Base-by-base conservation (phyloP, 2,329 filamentous ascomycete genomes). In the Anthostomella pinea region DNA sequence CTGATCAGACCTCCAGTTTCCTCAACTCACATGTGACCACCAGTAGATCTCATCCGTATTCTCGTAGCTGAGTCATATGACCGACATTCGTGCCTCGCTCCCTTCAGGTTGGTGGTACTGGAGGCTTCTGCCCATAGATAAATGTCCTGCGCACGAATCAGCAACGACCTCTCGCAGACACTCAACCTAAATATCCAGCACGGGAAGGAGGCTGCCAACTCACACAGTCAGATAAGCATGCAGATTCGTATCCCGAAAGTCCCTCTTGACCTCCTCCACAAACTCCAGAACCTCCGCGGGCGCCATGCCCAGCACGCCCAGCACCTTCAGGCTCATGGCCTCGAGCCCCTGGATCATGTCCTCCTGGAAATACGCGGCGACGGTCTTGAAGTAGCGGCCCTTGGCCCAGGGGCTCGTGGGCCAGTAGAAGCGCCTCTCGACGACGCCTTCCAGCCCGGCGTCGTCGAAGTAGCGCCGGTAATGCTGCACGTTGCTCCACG, bases 331-430 rank as follows among this genome's bases (percentile, higher is more conserved):
- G 24, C 53, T 61, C 41, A 63, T 55, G 4, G 39, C 57, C 23
- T 64, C 57, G 8, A 60, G 32, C 2, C 58, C 59, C 3, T 44
- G 44, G 10, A 53, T 41, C 46, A 61, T 47, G 28, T 59, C 57
- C 40, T 57, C 53, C 36, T 52, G 50, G 35, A 53, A 56, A 26
- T 54, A 57, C 20, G 48, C 45, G 8, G 61, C 60, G 13, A 63
- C 41, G 6, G 55, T 53, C 49, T 63, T 64, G 39, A 57, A 52
- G 44, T 60, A 58, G 18, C 38, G 42, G 6, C 61, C 60, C 19
- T 58, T 56, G 5, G 62, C 57, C 62, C 62, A 65, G 7, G 56
- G 54, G n/a, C 57, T 60, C 10, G 58, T 56, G 0, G 61, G 59
- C 45, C 57, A 57, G 35, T 58, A 58, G 24, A 49, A 54, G 9